Conservation (phyloP, 208 protist species). For the Vickermania ingenoplastis region DNA sequence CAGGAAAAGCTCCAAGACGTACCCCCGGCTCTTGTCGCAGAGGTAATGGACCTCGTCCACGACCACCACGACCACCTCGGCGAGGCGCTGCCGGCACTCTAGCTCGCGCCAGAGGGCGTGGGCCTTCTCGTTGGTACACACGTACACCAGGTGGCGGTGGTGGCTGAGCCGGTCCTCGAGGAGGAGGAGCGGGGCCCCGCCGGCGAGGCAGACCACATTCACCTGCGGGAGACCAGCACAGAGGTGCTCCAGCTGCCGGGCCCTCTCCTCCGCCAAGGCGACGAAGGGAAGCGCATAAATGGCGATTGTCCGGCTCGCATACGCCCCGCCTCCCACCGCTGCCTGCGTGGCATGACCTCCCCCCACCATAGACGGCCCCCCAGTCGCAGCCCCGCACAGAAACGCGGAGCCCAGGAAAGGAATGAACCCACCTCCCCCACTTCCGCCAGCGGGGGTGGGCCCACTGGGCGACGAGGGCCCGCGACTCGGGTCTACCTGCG, state of each 20-base stretch:
- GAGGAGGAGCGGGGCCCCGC: constrained; percentile 4
- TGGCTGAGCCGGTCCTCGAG: constrained; percentile 3
- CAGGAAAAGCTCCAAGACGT: constrained; percentile 42
- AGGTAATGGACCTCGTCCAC: constrained; percentile 76
- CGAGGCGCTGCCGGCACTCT: constrained; percentile 10
- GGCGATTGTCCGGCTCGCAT: background rate
- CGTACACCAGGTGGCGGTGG: constrained; percentile 8
- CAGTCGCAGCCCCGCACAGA: background rate
- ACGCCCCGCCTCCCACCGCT: background rate
- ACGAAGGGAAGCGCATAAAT: constrained; percentile 55
- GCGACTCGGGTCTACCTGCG: background rate
- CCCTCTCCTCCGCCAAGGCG: constrained; percentile 34
- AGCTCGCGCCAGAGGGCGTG: constrained; percentile 21
- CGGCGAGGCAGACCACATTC: constrained; percentile 14
- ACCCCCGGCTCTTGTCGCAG: constrained; percentile 24
- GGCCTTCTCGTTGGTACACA: constrained; percentile 57
- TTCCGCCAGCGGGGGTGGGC: background rate
- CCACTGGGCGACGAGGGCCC: background rate
- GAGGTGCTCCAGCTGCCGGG: constrained; percentile 5
- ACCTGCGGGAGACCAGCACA: constrained; percentile 1
- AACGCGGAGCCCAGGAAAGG: too few relatives aligned
- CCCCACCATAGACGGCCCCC: background rate
- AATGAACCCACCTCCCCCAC: too few relatives aligned
- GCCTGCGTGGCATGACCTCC: background rate
- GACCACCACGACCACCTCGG: constrained; percentile 36